These are phyloP conservation scores for Hippophae rhamnoides DNA, from an alignment of 306 rosid species.

Conservation along the genomic window DNA sequence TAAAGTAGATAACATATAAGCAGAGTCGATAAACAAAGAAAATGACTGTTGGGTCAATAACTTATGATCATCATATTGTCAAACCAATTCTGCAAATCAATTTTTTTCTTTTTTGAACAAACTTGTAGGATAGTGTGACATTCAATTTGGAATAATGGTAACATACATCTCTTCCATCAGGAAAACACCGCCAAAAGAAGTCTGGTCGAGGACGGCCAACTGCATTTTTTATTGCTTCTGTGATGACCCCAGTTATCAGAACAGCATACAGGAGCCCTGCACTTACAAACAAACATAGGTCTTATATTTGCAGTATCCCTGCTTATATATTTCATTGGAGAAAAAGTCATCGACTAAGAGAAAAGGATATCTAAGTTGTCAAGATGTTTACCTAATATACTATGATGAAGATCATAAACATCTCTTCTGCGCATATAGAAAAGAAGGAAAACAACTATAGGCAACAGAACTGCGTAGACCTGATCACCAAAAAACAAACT, in stretches of 20 bases:
- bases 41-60: too few relatives aligned
- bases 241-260: slow-evolving; percentile 45
- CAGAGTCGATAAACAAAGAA: too few relatives aligned
- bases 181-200: slow-evolving; percentile 43
- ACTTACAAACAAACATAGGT: too few relatives aligned
- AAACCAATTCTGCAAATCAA: too few relatives aligned
- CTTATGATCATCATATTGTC: too few relatives aligned
- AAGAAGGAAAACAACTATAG: slow-evolving; percentile 20
- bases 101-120: too few relatives aligned
- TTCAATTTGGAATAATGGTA: neutral
- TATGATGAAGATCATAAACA: slow-evolving; percentile 43
- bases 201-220: slow-evolving; percentile 53
- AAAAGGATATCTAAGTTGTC: neutral
- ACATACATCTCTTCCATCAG: slow-evolving; percentile 32
- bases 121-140: too few relatives aligned
- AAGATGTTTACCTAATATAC: slow-evolving; percentile 27
- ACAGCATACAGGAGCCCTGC: slow-evolving; percentile 31
- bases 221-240: slow-evolving; percentile 43
- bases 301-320: too few relatives aligned
- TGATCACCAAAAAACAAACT: slow-evolving; percentile 10
- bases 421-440: slow-evolving; percentile 30
- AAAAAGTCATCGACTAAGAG: neutral
- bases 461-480: slow-evolving; percentile 29
- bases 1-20: too few relatives aligned
- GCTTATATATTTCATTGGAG: too few relatives aligned